Base-by-base conservation (phyloP, 805 yeast species). In the Candida suzukii region DNA sequence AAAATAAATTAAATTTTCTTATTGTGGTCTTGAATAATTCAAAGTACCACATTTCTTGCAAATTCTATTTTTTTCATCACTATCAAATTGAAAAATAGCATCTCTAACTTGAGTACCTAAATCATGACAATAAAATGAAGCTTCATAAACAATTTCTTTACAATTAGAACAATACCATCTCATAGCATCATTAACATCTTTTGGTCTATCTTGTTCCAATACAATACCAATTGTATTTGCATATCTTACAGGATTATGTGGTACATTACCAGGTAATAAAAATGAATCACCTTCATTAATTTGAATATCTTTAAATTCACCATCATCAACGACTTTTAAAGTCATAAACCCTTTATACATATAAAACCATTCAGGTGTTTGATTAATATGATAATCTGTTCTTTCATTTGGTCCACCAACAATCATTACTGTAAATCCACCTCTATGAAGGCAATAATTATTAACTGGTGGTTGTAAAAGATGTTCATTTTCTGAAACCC, bases 371-470 rank as follows among this genome's bases (percentile, higher is more conserved):
- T 90, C 97, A 0, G 97, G 96, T 0, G 97, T 90, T 52, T 87
- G 95, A 56, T 90, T 90, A 38, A 90, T 76, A 56, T 90, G 97
- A 58, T 87, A 90, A 58, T 90, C 97, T 0, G 95, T 88, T 43
- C 97, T 71, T 54, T 82, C 95, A 58, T 90, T 90, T 3, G 97
- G 97, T 0, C 97, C 97, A 14, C 97, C 97, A 2, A 90, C 95
- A 39, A 88, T 80, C 96, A 90, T 90, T 29, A 88, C 88, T 0
- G 96, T 88, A 58, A 84, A 85, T 0, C 96, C 96, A 5, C 95
- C 96, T 37, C 88, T 70, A 61, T 90, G 95, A 24, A 90, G 74
- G 55, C 96, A 88, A 64, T 65, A 90, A 57, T 90, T 90, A 61
- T 88, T 88, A 27, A 90, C 96, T 1, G 97, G 97, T 2, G 97